A percentile compares a stretch with the other conserved stretches of the same genome.
These are phyloP conservation scores for Citrus trifoliata DNA, from an alignment of 345 rosid genomes.

Conservation along the genomic window DNA sequence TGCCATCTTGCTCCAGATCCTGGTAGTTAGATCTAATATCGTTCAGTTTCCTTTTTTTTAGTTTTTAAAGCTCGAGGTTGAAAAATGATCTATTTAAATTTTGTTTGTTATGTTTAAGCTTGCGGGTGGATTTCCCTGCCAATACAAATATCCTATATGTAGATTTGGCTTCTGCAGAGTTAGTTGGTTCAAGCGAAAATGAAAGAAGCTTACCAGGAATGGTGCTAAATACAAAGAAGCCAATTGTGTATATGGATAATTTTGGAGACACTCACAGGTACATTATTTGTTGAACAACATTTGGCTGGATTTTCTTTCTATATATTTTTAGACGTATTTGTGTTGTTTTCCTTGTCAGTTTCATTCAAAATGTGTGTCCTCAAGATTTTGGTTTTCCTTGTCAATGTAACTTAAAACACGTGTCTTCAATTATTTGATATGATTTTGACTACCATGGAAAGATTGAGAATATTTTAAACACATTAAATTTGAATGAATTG, in stretches of 20 bases:
- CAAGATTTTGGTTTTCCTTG: neutral
- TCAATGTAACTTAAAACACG: neutral
- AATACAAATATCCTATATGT: slow-evolving; percentile 91
- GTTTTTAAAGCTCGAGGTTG: slow-evolving; percentile 4
- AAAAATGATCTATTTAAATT: slow-evolving; percentile 1
- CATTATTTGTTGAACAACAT: slow-evolving; percentile 3
- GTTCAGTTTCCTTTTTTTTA: slow-evolving; percentile 1
- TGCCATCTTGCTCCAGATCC: neutral
- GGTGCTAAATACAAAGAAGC: slow-evolving; percentile 77
- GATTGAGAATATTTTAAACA: neutral
- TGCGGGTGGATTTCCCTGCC: slow-evolving; percentile 80
- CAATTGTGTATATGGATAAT: slow-evolving; percentile 53
- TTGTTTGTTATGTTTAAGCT: slow-evolving; percentile 40
- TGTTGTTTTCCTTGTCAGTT: neutral
- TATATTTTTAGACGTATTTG: neutral
- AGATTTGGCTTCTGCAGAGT: slow-evolving; percentile 65
- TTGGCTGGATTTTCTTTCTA: slow-evolving; percentile 8
- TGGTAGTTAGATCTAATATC: neutral
- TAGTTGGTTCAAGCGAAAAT: slow-evolving; percentile 56
- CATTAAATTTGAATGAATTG: neutral
- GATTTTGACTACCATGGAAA: neutral
- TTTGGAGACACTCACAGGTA: slow-evolving; percentile 75
- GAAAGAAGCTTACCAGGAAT: slow-evolving; percentile 77
- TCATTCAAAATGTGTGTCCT: neutral
- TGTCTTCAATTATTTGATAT: neutral